Evolutionary conservation across 768 basidiomycete genomes (phyloP).

Genomic region (Pleurotus sapidus): DNA sequence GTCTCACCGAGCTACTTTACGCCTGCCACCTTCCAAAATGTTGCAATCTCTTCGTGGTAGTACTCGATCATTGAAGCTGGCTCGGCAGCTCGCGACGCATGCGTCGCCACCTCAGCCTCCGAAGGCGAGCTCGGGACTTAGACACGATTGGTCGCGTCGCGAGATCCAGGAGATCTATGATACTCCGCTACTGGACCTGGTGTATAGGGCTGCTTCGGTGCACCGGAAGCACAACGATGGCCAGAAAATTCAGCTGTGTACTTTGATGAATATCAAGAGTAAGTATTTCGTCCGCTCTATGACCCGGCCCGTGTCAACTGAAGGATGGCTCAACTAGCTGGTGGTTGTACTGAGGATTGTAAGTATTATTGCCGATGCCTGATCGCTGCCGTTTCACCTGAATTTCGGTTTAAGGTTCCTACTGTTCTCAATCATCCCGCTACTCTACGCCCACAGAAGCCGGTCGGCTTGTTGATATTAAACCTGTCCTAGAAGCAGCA

Average conservation of each 20-base stretch:
- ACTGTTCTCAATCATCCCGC: slow-evolving; percentile 96
- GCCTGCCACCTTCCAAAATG: slow-evolving; percentile 15
- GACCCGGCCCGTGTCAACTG: slow-evolving; percentile 14
- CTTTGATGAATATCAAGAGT: slow-evolving; percentile 99
- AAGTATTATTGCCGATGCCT: slow-evolving; percentile 23
- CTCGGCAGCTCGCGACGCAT: slow-evolving; percentile 63
- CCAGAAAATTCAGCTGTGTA: slow-evolving; percentile 90
- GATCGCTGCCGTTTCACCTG: neutral
- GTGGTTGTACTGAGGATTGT: slow-evolving; percentile 97
- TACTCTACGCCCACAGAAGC: slow-evolving; percentile 90
- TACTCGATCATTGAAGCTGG: slow-evolving; percentile 23
- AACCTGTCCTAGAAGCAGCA: slow-evolving; percentile 91
- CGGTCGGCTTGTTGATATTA: slow-evolving; percentile 81
- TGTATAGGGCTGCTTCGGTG: slow-evolving; percentile 80
- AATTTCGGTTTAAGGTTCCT: slow-evolving; percentile 61
- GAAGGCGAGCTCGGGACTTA: slow-evolving; percentile 28
- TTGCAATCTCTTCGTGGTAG: neutral
- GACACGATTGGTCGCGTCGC: slow-evolving; percentile 69
- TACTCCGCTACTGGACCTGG: slow-evolving; percentile 81
- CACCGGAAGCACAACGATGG: slow-evolving; percentile 89
- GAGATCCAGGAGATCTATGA: slow-evolving; percentile 89
- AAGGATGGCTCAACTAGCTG: slow-evolving; percentile 49
- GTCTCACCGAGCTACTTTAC: slow-evolving; percentile 4
- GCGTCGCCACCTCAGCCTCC: slow-evolving; percentile 30
- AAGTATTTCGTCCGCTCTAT: slow-evolving; percentile 32